These are phyloP conservation scores for Populus ilicifolia DNA, from an alignment of 345 rosid genomes.

Conservation along the genomic window DNA sequence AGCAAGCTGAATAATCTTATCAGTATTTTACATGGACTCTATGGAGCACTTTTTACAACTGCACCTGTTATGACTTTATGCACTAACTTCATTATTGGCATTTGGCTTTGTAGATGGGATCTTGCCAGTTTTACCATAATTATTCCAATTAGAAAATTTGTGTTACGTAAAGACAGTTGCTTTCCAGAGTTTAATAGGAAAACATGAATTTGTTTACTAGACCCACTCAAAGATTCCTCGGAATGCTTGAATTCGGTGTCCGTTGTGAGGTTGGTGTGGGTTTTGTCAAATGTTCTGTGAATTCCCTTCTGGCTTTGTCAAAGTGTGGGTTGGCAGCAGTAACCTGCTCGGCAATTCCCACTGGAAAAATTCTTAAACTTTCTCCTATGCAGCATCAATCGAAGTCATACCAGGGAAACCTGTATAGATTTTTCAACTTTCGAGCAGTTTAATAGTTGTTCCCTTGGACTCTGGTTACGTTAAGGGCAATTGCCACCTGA, in stretches of 20 bases:
- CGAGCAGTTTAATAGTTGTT: not conserved
- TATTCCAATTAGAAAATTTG: not conserved
- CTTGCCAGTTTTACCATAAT: conserved; percentile 1
- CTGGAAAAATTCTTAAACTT: not conserved
- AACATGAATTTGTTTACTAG: not conserved
- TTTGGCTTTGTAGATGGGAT: not conserved
- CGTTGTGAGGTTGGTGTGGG: not conserved
- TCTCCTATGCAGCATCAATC: not conserved
- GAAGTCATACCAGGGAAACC: not conserved
- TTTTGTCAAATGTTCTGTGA: not conserved
- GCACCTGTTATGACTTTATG: not conserved
- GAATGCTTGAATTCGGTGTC: not conserved
- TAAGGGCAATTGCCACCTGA: not conserved
- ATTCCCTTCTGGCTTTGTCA: not conserved
- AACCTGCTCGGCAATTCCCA: not conserved
- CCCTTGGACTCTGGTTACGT: not conserved
- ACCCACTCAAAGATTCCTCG: conserved; percentile 1
- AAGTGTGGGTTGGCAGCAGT: conserved; percentile 7
- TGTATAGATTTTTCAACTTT: not conserved
- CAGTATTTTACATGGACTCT: not conserved
- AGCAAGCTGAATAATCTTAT: not conserved
- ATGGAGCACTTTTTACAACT: not conserved
- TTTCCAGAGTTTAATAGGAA: not conserved
- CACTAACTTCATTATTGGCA: conserved; percentile 1
- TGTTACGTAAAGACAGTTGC: not conserved